Percentiles rank a stretch among this genome's conserved stretches.
These are phyloP conservation scores for Termitomyces sp. DNA, from an alignment of 768 basidiomycete species.

Conservation along the genomic window DNA sequence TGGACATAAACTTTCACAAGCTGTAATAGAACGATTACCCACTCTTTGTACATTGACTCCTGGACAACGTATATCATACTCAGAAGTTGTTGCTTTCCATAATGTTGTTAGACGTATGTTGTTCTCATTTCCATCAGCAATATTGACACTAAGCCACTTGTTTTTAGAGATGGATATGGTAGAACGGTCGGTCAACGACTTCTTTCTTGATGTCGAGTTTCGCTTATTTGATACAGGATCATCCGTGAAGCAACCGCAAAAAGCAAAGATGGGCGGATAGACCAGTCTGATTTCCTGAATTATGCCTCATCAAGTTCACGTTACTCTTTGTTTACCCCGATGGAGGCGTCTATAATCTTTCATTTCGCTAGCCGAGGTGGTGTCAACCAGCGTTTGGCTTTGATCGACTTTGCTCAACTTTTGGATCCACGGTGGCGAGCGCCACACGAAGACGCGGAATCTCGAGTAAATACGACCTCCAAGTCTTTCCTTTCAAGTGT, in stretches of 20 bases:
- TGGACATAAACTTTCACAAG: conserved; percentile 94
- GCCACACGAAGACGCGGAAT: conserved; percentile 50
- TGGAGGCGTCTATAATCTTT: conserved; percentile 98
- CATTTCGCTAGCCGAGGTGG: conserved; percentile 91
- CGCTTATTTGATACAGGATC: conserved; percentile 40
- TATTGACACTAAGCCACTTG: neutral
- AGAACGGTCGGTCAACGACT: conserved; percentile 52
- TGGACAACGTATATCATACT: conserved; percentile 89
- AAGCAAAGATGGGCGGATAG: conserved; percentile 93
- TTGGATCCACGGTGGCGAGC: conserved; percentile 86
- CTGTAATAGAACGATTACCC: conserved; percentile 87
- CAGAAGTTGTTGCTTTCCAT: conserved; percentile 95
- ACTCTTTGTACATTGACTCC: conserved; percentile 87
- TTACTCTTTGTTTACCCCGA: conserved; percentile 93
- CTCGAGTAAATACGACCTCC: conserved; percentile 18
- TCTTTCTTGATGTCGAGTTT: conserved; percentile 1
- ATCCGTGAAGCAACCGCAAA: conserved; percentile 87
- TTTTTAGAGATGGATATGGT: conserved; percentile 90
- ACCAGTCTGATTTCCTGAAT: conserved; percentile 92
- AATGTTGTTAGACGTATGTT: conserved; percentile 85
- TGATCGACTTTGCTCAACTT: conserved; percentile 89
- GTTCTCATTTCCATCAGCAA: neutral
- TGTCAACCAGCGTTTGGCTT: conserved; percentile 61
- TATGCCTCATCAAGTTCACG: conserved; percentile 81
- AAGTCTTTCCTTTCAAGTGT: conserved; percentile 39